Conservation (phyloP, 352 stramenopile genomes). For the Thalassiosira sp. region DNA sequence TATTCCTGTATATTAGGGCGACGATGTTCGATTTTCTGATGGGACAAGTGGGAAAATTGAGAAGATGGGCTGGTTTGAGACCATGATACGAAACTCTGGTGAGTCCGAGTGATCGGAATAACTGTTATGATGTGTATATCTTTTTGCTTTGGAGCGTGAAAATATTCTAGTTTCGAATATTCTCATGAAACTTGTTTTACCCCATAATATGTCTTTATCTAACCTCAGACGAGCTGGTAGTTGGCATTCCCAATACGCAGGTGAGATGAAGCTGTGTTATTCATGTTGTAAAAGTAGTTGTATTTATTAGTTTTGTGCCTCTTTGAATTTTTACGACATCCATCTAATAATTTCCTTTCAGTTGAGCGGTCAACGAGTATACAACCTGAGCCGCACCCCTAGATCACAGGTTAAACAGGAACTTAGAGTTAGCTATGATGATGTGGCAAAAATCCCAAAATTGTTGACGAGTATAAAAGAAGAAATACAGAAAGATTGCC, state of each 20-base stretch:
- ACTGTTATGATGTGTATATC: too few species aligned
- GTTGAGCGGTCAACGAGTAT: constrained; percentile 45
- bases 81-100: constrained; percentile 49
- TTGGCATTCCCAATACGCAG: constrained; percentile 51
- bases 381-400: constrained; percentile 56
- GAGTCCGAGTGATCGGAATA: constrained; percentile 19
- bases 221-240: constrained; percentile 49
- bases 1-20: constrained; percentile 35
- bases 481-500: constrained; percentile 56
- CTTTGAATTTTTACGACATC: neutral
- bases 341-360: constrained; percentile 18
- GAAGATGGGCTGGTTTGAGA: constrained; percentile 61
- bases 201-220: constrained; percentile 27
- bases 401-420: constrained; percentile 61
- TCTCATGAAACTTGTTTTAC: neutral
- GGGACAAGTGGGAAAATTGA: constrained; percentile 52
- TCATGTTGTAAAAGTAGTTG: too few species aligned
- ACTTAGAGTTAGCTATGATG: constrained; percentile 56
- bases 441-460: constrained; percentile 59
- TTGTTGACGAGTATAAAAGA: constrained; percentile 61
- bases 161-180: neutral
- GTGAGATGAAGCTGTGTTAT: constrained; percentile 3
- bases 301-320: neutral
- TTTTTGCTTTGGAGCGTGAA: neutral
- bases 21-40: constrained; percentile 63